Percentiles rank a stretch among this genome's conserved stretches.
These are phyloP conservation scores for Artomyces pyxidatus DNA, from an alignment of 768 basidiomycete species.

Conservation along the genomic window DNA sequence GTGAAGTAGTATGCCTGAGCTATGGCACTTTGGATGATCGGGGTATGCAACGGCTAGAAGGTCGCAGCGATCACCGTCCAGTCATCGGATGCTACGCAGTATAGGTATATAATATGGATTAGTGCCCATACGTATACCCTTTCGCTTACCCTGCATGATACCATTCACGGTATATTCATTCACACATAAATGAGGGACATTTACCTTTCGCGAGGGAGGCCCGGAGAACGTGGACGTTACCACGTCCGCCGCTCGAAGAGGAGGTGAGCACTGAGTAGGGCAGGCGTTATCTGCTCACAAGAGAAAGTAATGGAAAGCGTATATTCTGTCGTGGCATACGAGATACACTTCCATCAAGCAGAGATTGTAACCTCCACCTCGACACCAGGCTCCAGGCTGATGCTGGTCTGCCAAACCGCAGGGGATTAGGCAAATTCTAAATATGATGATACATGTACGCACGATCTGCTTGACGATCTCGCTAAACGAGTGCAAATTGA, in stretches of 20 bases:
- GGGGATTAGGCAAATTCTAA: neutral
- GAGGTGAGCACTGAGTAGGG: no score
- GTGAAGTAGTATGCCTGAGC: constrained; percentile 63
- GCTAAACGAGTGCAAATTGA: constrained; percentile 96
- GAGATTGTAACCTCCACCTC: constrained; percentile 99
- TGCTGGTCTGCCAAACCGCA: constrained; percentile 67
- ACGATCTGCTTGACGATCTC: constrained; percentile 99
- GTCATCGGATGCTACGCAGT: constrained; percentile 75
- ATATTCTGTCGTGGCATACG: no score
- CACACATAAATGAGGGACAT: no score
- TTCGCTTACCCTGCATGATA: no score
- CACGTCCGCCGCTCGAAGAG: no score
- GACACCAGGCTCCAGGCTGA: constrained; percentile 97
- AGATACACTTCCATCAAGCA: no score
- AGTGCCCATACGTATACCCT: no score
- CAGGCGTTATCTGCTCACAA: no score
- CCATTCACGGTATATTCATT: no score
- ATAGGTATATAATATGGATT: constrained; percentile 49
- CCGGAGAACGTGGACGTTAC: no score
- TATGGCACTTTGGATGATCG: constrained; percentile 73
- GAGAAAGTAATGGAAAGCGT: no score
- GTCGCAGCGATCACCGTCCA: constrained; percentile 77
- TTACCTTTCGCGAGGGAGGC: no score
- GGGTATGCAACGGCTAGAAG: constrained; percentile 68
- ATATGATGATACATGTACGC: constrained; percentile 25